Percentiles rank a stretch among this genome's conserved stretches.
Conservation (phyloP, 441 rosid species). For the Theobroma grandiflorum region DNA sequence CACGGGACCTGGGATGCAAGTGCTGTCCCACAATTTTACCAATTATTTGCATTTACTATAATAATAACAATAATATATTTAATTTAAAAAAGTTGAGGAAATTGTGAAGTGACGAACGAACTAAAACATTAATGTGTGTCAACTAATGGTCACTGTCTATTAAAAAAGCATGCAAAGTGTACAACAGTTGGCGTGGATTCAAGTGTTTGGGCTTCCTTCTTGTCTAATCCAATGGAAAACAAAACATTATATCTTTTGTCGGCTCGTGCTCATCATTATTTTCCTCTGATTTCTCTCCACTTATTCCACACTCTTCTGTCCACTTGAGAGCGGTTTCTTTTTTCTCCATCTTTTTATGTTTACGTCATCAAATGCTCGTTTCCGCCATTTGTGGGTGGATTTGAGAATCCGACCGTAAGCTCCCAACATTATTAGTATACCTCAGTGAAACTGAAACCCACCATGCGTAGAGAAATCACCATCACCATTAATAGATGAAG, state of each 20-base stretch:
- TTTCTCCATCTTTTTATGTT: neutral
- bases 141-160: constrained; percentile 16
- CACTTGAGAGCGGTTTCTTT: neutral
- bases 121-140: constrained; percentile 8
- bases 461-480: too few species aligned
- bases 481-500: too few species aligned
- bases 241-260: neutral
- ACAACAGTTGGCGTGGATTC: neutral
- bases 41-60: too few species aligned
- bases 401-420: too few species aligned
- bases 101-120: constrained; percentile 22
- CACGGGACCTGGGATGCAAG: too few species aligned
- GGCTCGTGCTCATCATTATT: neutral
- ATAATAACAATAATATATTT: too few species aligned
- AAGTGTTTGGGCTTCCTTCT: neutral
- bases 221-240: neutral
- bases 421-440: too few species aligned
- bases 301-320: neutral
- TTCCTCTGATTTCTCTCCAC: neutral
- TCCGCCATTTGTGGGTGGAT: too few species aligned
- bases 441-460: too few species aligned
- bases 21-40: too few species aligned
- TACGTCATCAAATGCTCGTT: neutral
- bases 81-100: neutral
- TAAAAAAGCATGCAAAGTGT: neutral